These are phyloP conservation scores for Phytopythium vexans DNA, from an alignment of 352 stramenopile genomes.

Conservation along the genomic window DNA sequence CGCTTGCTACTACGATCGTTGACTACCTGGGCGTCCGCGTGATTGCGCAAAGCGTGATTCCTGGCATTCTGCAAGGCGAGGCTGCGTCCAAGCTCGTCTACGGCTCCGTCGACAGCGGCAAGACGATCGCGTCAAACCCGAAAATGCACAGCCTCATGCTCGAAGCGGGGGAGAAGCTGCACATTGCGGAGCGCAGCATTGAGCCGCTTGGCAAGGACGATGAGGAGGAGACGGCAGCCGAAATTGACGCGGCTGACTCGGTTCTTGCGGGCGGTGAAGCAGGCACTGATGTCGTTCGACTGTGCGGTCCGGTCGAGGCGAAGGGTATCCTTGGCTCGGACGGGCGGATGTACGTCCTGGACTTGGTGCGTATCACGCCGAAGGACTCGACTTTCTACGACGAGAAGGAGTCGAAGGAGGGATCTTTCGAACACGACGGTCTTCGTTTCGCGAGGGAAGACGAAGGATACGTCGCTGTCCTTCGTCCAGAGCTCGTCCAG, in stretches of 20 bases:
- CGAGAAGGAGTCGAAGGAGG: constrained; percentile 23
- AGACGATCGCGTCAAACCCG: constrained; percentile 87
- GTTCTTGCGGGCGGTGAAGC: constrained; percentile 43
- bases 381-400: constrained; percentile 94
- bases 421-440: constrained; percentile 31
- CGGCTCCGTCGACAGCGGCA: constrained; percentile 91
- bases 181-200: constrained; percentile 87
- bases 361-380: constrained; percentile 93
- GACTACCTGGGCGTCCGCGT: constrained; percentile 94
- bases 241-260: constrained; percentile 8
- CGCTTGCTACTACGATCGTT: constrained; percentile 92
- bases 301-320: constrained; percentile 92
- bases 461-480: constrained; percentile 87
- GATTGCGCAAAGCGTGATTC: constrained; percentile 95
- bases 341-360: constrained; percentile 92
- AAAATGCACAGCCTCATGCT: constrained; percentile 92
- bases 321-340: constrained; percentile 96
- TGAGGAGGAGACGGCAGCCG: constrained; percentile 31
- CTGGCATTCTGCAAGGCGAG: constrained; percentile 94
- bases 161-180: constrained; percentile 76
- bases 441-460: constrained; percentile 68
- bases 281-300: constrained; percentile 48
- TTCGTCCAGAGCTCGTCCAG: constrained; percentile 92
- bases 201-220: constrained; percentile 67
- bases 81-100: constrained; percentile 94